Conservation (phyloP, 2,329 filamentous ascomycete genomes). For the Apiospora arundinis region DNA sequence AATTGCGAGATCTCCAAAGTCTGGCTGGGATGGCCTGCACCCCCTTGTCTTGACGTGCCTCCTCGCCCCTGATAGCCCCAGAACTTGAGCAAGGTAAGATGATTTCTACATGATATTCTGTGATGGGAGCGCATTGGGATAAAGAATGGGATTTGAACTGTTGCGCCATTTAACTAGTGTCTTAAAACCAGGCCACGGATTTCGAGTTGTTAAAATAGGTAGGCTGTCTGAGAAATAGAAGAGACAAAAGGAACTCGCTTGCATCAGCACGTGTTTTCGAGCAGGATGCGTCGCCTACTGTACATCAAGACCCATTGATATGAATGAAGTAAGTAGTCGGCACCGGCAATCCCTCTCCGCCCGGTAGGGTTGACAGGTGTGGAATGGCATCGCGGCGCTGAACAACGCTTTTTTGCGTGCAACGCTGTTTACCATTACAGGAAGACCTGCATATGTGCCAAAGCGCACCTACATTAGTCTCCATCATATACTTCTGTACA, state of each 20-base stretch:
- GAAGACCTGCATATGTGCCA: slow-evolving; percentile 3
- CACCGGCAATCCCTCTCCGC: neutral
- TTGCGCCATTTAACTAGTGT: slow-evolving; percentile 12
- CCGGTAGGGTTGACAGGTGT: neutral
- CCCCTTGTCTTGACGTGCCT: neutral
- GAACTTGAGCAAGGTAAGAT: neutral
- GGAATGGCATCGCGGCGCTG: neutral
- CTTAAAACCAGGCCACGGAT: slow-evolving; percentile 29
- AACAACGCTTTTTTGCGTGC: neutral
- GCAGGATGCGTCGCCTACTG: neutral
- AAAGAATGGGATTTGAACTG: neutral
- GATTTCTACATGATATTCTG: neutral
- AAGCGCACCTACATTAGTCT: neutral
- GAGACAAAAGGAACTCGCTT: neutral
- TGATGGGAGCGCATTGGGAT: neutral
- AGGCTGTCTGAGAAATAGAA: neutral
- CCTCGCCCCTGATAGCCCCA: neutral
- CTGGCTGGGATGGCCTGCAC: neutral
- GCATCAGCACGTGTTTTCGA: neutral
- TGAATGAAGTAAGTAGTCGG: neutral
- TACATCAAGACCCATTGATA: neutral
- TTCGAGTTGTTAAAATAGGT: neutral
- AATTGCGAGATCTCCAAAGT: neutral
- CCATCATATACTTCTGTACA: neutral
- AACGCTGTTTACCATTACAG: slow-evolving; percentile 2